phyloP scores from a whole-genome alignment of 345 rosid species.

The rapeseed (Brassica napus) region Da-Ae NC_063436.1:1934501-1935000 shows the following conservation, averaged over 20 bases:
- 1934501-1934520: slow-evolving; percentile 60
- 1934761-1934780: slow-evolving; percentile 84
- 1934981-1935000: background rate
- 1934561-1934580: background rate
- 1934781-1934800: slow-evolving; percentile 19
- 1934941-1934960: background rate
- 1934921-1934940: slow-evolving; percentile 4
- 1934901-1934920: background rate
- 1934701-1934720: background rate
- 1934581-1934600: background rate
- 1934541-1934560: background rate
- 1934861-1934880: too few species aligned
- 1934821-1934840: background rate
- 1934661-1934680: background rate
- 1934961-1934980: background rate
- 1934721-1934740: background rate
- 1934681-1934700: background rate
- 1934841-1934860: background rate
- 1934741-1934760: background rate
- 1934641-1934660: background rate
- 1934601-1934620: background rate
- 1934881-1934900: too few species aligned
- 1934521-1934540: slow-evolving; percentile 59
- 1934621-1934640: too few species aligned
- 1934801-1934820: background rate